Conservation (phyloP, 2,329 filamentous ascomycete genomes). For the Talaromyces sp. region DNA sequence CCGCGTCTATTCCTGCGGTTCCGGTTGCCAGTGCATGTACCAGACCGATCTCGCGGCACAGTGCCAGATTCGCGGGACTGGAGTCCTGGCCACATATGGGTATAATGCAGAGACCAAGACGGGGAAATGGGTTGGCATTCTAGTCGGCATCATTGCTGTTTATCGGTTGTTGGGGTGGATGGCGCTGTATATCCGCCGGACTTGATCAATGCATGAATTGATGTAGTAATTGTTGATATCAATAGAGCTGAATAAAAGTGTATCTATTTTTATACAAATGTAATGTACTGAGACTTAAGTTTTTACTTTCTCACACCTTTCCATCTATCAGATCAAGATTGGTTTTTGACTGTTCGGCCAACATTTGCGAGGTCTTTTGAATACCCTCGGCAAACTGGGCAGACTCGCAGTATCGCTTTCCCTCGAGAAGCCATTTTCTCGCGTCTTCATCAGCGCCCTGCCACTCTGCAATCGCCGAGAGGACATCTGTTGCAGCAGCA, state of each 20-base stretch:
- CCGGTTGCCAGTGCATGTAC: constrained; percentile 66
- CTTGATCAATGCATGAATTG: not conserved
- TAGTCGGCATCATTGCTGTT: constrained; percentile 69
- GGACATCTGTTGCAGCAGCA: constrained; percentile 69
- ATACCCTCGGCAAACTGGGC: constrained; percentile 37
- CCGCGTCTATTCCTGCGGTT: constrained; percentile 60
- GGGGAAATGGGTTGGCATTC: constrained; percentile 70
- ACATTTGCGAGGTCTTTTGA: constrained; percentile 18
- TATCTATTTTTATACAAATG: not conserved
- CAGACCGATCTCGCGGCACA: constrained; percentile 55
- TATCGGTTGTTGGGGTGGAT: constrained; percentile 63
- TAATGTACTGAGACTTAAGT: not conserved
- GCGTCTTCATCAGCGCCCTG: constrained; percentile 63
- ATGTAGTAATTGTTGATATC: not conserved
- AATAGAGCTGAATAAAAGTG: not conserved
- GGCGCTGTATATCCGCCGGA: constrained; percentile 3
- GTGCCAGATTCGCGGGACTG: constrained; percentile 67
- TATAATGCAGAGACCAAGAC: constrained; percentile 57
- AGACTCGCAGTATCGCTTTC: constrained; percentile 53
- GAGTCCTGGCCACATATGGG: constrained; percentile 65
- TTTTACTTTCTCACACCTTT: not conserved
- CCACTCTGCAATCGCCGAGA: constrained; percentile 79
- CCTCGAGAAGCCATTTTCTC: constrained; percentile 63
- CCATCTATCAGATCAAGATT: not conserved
- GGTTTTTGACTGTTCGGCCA: not conserved